A percentile compares a stretch with the other conserved stretches of the same genome.
These are phyloP conservation scores for Chaetomiaceae sp. DNA, from an alignment of 2,329 filamentous ascomycete genomes.

Conservation along the genomic window DNA sequence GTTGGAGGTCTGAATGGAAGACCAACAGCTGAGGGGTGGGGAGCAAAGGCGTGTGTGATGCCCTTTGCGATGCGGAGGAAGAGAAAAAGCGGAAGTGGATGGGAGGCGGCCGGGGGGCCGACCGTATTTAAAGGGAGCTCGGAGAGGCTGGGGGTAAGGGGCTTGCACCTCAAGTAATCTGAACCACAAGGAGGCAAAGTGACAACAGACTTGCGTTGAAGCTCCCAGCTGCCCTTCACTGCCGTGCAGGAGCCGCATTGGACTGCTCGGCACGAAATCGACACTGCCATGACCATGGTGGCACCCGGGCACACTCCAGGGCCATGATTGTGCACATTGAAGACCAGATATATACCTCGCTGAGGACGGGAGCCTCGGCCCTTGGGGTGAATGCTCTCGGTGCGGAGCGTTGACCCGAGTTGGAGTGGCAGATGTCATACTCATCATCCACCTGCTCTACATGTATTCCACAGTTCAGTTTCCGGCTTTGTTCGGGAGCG, in stretches of 20 bases:
- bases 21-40: slow-evolving; percentile 9
- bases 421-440: not conserved
- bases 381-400: too few species aligned
- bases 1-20: not conserved
- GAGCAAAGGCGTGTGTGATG: slow-evolving; percentile 6
- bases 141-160: slow-evolving; percentile 8
- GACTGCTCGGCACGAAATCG: too few species aligned
- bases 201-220: too few species aligned
- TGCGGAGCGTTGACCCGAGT: not conserved
- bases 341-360: too few species aligned
- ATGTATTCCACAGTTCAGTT: not conserved
- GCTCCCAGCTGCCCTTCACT: too few species aligned
- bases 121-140: slow-evolving; percentile 21
- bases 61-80: slow-evolving; percentile 8
- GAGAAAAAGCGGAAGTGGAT: slow-evolving; percentile 13
- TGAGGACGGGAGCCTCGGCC: too few species aligned
- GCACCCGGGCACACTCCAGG: too few species aligned
- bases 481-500: not conserved
- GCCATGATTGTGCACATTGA: too few species aligned
- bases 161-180: slow-evolving; percentile 11
- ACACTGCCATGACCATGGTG: too few species aligned
- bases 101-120: slow-evolving; percentile 13
- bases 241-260: too few species aligned
- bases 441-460: not conserved
- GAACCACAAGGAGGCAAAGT: not conserved